Conservation (phyloP, 352 stramenopile genomes). For the Salisapilia sapeloensis region DNA sequence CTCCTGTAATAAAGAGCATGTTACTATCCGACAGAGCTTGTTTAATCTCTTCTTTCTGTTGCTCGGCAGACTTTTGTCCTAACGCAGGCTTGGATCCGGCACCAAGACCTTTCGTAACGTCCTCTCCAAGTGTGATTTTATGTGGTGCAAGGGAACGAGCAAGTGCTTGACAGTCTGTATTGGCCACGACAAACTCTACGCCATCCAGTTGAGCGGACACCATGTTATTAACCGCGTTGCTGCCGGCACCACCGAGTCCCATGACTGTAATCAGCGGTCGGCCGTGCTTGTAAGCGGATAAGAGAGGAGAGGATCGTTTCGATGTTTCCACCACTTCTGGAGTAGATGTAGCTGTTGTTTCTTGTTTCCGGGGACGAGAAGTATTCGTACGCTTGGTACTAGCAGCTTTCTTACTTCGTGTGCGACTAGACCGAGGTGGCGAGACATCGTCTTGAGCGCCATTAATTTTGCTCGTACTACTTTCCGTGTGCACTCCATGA, state of each 20-base stretch:
- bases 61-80: constrained; percentile 65
- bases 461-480: too few species aligned
- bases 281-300: constrained; percentile 55
- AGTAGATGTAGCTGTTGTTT: too few species aligned
- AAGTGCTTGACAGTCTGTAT: constrained; percentile 89
- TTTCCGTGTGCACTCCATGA: too few species aligned
- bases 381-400: too few species aligned
- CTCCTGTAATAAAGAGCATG: constrained; percentile 93
- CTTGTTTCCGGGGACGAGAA: too few species aligned
- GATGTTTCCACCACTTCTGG: too few species aligned
- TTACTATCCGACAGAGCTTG: constrained; percentile 82
- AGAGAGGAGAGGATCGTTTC: too few species aligned
- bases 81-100: constrained; percentile 69
- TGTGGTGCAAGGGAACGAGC: constrained; percentile 55
- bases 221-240: constrained; percentile 85
- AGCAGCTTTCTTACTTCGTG: too few species aligned
- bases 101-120: constrained; percentile 71
- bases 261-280: constrained; percentile 79
- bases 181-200: constrained; percentile 92
- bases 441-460: too few species aligned
- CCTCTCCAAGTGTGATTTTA: constrained; percentile 73
- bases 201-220: constrained; percentile 77
- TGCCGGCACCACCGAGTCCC: constrained; percentile 60
- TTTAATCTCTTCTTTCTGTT: constrained; percentile 83
- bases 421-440: too few species aligned